A percentile compares a stretch with the other conserved stretches of the same genome.
Conservation (phyloP, 805 yeast species). For the Hanseniaspora thailandica region DNA sequence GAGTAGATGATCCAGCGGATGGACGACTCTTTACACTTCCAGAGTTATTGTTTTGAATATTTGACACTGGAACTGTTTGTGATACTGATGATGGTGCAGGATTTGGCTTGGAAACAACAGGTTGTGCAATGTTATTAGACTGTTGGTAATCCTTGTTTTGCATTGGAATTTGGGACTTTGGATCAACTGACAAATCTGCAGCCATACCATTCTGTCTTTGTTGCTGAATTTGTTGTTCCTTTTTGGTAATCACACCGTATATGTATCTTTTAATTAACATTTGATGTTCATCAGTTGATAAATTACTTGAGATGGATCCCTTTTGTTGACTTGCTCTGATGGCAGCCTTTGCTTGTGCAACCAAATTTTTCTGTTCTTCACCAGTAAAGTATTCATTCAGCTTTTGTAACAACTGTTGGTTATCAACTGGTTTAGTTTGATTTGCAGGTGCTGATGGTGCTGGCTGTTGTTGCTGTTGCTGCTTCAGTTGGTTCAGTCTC, state of each 20-base stretch:
- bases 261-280: conserved; percentile 29
- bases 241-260: conserved; percentile 29
- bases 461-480: conserved; percentile 23
- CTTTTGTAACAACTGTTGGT: conserved; percentile 15
- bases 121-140: not conserved
- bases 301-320: conserved; percentile 20
- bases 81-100: not conserved
- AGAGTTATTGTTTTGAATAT: not conserved
- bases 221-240: conserved; percentile 24
- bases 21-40: conserved; percentile 6
- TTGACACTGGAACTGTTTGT: not conserved
- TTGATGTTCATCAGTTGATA: conserved; percentile 21
- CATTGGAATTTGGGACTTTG: not conserved
- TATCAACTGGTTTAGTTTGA: conserved; percentile 8
- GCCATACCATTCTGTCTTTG: conserved; percentile 15
- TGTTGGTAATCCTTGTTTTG: conserved; percentile 13
- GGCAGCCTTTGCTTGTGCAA: conserved; percentile 30
- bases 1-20: conserved; percentile 1
- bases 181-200: conserved; percentile 17
- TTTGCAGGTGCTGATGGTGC: conserved; percentile 19
- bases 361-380: conserved; percentile 28
- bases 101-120: not conserved
- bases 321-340: conserved; percentile 29
- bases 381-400: conserved; percentile 29
- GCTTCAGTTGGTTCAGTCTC: conserved; percentile 17